Conservation (phyloP, 441 rosid species). For the Aquilaria agallochum region DNA sequence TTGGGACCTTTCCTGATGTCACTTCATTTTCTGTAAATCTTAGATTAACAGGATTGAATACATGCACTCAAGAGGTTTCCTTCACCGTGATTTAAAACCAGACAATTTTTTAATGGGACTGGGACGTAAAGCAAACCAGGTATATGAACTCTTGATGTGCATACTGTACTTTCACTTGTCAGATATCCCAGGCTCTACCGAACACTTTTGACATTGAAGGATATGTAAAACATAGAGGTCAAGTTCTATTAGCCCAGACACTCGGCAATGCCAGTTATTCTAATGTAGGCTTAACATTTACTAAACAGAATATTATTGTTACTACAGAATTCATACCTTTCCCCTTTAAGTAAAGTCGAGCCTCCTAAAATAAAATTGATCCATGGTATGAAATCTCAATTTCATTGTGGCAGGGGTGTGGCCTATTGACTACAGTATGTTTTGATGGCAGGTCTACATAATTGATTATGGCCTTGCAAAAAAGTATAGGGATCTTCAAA, state of each 20-base stretch:
- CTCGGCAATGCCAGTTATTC: too few species aligned
- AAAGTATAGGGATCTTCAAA: conserved; percentile 81
- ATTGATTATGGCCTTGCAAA: conserved; percentile 88
- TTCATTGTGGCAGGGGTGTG: background rate
- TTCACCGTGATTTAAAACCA: conserved; percentile 94
- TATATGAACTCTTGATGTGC: conserved; percentile 15
- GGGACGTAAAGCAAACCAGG: conserved; percentile 97
- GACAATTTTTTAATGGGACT: conserved; percentile 95
- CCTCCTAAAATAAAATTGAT: too few species aligned
- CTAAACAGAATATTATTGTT: too few species aligned
- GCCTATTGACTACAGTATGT: conserved; percentile 7
- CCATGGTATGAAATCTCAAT: background rate
- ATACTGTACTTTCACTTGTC: background rate
- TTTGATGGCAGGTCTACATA: conserved; percentile 52
- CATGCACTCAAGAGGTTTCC: conserved; percentile 83
- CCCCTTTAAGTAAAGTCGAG: too few species aligned
- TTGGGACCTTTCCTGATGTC: background rate
- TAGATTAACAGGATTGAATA: conserved; percentile 84
- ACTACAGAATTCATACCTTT: too few species aligned
- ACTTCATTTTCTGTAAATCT: conserved; percentile 3
- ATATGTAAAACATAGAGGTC: background rate
- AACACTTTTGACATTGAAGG: background rate
- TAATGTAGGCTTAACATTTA: too few species aligned
- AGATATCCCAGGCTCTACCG: background rate
- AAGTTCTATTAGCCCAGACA: background rate